A percentile compares a stretch with the other conserved stretches of the same genome.
Conservation (phyloP, 1,284 basidiomycete genomes). For the Xerocomus minutiporus region DNA sequence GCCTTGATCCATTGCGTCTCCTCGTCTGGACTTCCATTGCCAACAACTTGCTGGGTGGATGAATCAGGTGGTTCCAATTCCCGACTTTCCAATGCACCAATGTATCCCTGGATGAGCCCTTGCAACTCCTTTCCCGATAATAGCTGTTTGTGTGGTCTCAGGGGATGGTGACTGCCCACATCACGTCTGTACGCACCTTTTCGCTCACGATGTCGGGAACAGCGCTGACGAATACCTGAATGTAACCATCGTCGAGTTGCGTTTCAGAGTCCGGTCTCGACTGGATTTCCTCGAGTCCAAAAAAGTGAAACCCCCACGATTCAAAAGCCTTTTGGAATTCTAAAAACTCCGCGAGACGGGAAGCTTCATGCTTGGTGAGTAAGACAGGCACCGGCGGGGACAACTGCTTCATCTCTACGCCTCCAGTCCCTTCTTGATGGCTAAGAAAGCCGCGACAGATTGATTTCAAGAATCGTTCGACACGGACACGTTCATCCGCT, state of each 20-base stretch:
- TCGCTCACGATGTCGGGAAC: conserved; percentile 65
- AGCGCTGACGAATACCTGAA: conserved; percentile 52
- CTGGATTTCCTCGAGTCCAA: conserved; percentile 31
- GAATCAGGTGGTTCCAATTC: conserved; percentile 18
- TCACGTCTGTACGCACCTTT: conserved; percentile 47
- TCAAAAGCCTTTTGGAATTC: conserved; percentile 48
- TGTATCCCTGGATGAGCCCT: conserved; percentile 61
- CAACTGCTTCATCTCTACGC: conserved; percentile 40
- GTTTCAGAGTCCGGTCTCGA: conserved; percentile 16
- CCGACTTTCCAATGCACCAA: conserved; percentile 43
- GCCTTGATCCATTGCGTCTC: conserved; percentile 62
- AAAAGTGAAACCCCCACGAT: conserved; percentile 72
- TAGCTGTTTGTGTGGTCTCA: conserved; percentile 41
- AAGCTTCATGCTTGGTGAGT: conserved; percentile 59
- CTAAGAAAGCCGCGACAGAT: conserved; percentile 63
- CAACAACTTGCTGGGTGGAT: conserved; percentile 13
- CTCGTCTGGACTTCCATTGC: conserved; percentile 21
- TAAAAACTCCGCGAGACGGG: conserved; percentile 40
- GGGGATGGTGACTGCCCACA: not conserved
- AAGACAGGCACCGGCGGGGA: conserved; percentile 55
- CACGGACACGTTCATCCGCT: conserved; percentile 86
- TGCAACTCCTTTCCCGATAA: conserved; percentile 60
- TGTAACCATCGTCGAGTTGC: conserved; percentile 40
- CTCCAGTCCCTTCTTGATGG: conserved; percentile 32
- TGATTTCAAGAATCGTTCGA: conserved; percentile 76